These are phyloP conservation scores for Jasminum sambac DNA, from an alignment of 257 asterid genomes.

Conservation along the genomic window DNA sequence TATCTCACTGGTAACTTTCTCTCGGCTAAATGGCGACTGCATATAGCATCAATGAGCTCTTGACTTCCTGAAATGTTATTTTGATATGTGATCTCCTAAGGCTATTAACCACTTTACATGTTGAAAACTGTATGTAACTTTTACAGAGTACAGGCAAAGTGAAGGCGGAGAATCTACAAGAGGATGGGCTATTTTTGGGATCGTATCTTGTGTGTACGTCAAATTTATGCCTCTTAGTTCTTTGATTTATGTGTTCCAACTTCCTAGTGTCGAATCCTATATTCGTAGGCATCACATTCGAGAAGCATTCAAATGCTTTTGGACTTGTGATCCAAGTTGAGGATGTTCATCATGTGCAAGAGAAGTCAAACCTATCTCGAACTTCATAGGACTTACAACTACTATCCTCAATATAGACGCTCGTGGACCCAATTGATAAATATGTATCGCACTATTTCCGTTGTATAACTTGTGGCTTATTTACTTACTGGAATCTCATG, in stretches of 20 bases:
- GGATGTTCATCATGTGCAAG: not conserved
- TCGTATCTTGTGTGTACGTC: slow-evolving; percentile 79
- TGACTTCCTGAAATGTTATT: slow-evolving; percentile 19
- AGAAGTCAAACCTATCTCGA: not conserved
- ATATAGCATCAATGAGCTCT: not conserved
- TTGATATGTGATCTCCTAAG: slow-evolving; percentile 15
- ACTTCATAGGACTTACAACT: no score
- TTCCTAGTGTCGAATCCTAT: not conserved
- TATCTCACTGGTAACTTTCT: not conserved
- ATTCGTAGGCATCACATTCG: not conserved
- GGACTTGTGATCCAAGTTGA: slow-evolving; percentile 5
- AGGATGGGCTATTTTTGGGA: slow-evolving; percentile 95
- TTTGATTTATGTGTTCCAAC: not conserved
- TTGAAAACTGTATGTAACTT: slow-evolving; percentile 5
- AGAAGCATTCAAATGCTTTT: slow-evolving; percentile 12
- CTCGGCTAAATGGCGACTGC: not conserved
- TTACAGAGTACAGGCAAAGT: slow-evolving; percentile 56
- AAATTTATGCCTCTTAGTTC: slow-evolving; percentile 8
- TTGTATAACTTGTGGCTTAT: not conserved
- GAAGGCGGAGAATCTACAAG: slow-evolving; percentile 50
- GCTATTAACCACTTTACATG: slow-evolving; percentile 17
- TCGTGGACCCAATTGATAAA: not conserved
- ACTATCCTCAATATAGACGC: no score
- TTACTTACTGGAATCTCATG: slow-evolving; percentile 6
- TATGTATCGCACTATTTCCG: slow-evolving; percentile 8